Conservation (phyloP, 371 early-diverging fungal genomes). For the Lichtheimia ornata region DNA sequence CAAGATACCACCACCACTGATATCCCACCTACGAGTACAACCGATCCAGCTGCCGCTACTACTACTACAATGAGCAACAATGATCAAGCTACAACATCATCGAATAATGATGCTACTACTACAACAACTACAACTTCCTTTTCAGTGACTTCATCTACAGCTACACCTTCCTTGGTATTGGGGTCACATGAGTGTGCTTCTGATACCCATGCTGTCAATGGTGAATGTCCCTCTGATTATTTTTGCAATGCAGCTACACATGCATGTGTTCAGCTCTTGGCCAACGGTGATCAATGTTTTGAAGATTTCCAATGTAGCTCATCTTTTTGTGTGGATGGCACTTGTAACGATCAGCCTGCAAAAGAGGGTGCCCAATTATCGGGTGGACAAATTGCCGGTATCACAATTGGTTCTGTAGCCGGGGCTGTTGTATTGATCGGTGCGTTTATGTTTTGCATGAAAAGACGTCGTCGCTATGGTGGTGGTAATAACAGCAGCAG, state of each 20-base stretch:
- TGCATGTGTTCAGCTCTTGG: slow-evolving; percentile 16
- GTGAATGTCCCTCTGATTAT: slow-evolving; percentile 21
- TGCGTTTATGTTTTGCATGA: slow-evolving; percentile 14
- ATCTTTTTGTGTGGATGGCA: slow-evolving; percentile 21
- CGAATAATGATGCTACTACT: slow-evolving; percentile 21
- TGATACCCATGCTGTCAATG: slow-evolving; percentile 26
- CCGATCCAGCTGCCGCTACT: slow-evolving; percentile 19
- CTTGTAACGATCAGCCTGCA: slow-evolving; percentile 1
- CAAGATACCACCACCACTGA: no score
- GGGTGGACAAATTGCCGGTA: slow-evolving; percentile 35
- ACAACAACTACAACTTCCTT: slow-evolving; percentile 16
- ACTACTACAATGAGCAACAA: slow-evolving; percentile 6
- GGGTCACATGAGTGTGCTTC: slow-evolving; percentile 26
- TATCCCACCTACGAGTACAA: slow-evolving; percentile 19
- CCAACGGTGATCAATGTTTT: slow-evolving; percentile 17
- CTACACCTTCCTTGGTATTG: slow-evolving; percentile 30
- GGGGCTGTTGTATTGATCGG: slow-evolving; percentile 19
- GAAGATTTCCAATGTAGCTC: slow-evolving; percentile 38
- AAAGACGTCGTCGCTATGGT: slow-evolving; percentile 15
- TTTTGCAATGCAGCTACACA: slow-evolving; percentile 33
- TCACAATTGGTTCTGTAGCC: slow-evolving; percentile 23
- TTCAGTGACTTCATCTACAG: slow-evolving; percentile 31
- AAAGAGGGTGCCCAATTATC: slow-evolving; percentile 3
- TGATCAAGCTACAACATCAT: not conserved
- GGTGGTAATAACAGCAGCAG: slow-evolving; percentile 10